Percentiles rank a stretch among this genome's conserved stretches.
Evolutionary conservation across 192 early-diverging fungal species (phyloP).

Genomic region (Backusella parvicylindrica): DNA sequence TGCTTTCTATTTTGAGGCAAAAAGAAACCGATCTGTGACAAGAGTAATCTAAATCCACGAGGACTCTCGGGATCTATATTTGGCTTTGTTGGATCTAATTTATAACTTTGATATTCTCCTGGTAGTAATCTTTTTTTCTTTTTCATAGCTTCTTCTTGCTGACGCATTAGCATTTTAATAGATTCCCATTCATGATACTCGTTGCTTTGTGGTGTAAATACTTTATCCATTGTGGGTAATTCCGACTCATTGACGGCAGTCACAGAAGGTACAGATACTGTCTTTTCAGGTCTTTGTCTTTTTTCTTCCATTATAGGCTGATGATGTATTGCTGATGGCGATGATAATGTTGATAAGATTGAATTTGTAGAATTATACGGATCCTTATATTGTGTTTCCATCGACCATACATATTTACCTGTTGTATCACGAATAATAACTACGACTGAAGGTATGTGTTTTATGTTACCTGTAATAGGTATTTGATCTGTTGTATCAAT

Average conservation of each 20-base stretch:
- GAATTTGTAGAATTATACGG: neutral
- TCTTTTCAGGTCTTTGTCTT: neutral
- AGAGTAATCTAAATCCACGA: slow-evolving; percentile 53
- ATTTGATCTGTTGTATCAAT: slow-evolving; percentile 42
- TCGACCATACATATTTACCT: slow-evolving; percentile 70
- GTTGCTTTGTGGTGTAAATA: slow-evolving; percentile 30
- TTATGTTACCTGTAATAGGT: neutral
- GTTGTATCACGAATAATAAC: slow-evolving; percentile 63
- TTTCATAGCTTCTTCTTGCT: slow-evolving; percentile 23
- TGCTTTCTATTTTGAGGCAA: slow-evolving; percentile 52
- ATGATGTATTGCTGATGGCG: neutral
- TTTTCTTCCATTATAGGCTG: neutral
- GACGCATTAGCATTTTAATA: slow-evolving; percentile 21
- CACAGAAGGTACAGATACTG: neutral
- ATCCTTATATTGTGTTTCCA: slow-evolving; percentile 50
- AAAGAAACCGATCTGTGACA: slow-evolving; percentile 66
- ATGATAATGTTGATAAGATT: neutral
- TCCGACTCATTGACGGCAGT: slow-evolving; percentile 21
- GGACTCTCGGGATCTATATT: slow-evolving; percentile 39
- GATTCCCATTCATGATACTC: slow-evolving; percentile 30
- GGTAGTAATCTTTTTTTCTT: neutral
- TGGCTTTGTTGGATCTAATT: slow-evolving; percentile 8
- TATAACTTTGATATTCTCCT: slow-evolving; percentile 9
- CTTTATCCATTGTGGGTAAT: slow-evolving; percentile 31
- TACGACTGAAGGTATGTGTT: slow-evolving; percentile 45